phyloP scores from a whole-genome alignment of 768 basidiomycete species.

The Collybia nuda region DNA sequence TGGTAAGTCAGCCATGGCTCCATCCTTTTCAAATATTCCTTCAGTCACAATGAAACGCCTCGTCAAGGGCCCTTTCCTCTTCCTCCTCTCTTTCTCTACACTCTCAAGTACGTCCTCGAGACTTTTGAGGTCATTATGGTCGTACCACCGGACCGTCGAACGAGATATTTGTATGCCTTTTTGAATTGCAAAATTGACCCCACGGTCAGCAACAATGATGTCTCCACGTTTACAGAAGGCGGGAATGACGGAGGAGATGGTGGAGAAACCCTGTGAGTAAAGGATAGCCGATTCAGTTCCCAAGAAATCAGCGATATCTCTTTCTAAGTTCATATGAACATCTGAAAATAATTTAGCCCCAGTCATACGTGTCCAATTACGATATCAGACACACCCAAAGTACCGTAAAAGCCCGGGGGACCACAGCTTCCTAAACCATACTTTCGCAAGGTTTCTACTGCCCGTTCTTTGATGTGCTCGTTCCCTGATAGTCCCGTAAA shows the following conservation, averaged over 20 bases:
- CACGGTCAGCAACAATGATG: conserved; percentile 96
- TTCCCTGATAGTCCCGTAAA: conserved; percentile 89
- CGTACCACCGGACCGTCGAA: conserved; percentile 91
- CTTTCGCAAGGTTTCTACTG: conserved; percentile 79
- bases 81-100: conserved; percentile 87
- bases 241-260: conserved; percentile 91
- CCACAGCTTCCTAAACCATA: conserved; percentile 96
- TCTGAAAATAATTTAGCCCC: conserved; percentile 44
- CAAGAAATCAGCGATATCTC: conserved; percentile 87
- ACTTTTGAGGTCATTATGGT: conserved; percentile 91
- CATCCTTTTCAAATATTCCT: conserved; percentile 95
- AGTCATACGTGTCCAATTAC: conserved; percentile 3
- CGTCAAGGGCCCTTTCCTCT: conserved; percentile 78
- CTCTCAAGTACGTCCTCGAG: conserved; percentile 84
- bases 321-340: conserved; percentile 88
- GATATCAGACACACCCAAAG: conserved; percentile 63
- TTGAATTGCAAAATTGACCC: conserved; percentile 93
- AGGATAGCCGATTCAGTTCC: conserved; percentile 88
- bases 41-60: conserved; percentile 95
- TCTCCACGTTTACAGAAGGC: conserved; percentile 98
- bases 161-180: conserved; percentile 94
- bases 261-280: conserved; percentile 92
- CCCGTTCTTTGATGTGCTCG: conserved; percentile 82
- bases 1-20: conserved; percentile 88
- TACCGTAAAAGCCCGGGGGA: conserved; percentile 96